Conservation (phyloP, 1,284 basidiomycete species). For the Cutaneotrichosporon curvatum region DNA sequence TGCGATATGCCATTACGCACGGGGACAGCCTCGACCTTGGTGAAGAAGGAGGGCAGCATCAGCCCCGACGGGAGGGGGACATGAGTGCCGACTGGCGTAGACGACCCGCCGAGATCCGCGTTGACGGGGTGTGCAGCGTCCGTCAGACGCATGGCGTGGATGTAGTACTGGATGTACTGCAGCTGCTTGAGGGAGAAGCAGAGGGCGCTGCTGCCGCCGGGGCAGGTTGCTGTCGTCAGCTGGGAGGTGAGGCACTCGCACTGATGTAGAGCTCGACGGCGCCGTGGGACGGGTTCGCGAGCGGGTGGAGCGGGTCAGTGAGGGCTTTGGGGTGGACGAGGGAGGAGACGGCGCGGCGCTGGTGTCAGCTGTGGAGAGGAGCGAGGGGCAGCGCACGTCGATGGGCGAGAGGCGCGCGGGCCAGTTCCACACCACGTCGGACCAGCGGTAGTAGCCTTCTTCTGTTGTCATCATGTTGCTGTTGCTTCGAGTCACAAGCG, state of each 20-base stretch:
- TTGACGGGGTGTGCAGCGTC: conserved; percentile 33
- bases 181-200: conserved; percentile 74
- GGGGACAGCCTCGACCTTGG: conserved; percentile 10
- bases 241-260: conserved; percentile 33
- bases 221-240: neutral
- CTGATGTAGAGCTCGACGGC: conserved; percentile 67
- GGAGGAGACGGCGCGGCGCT: conserved; percentile 57
- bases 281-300: conserved; percentile 55
- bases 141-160: conserved; percentile 65
- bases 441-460: conserved; percentile 35
- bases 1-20: neutral
- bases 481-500: too few relatives aligned
- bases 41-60: conserved; percentile 6
- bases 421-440: conserved; percentile 39
- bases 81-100: conserved; percentile 2
- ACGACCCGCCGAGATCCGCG: neutral
- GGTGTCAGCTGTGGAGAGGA: neutral
- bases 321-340: conserved; percentile 60
- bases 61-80: conserved; percentile 16
- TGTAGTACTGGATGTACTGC: conserved; percentile 76
- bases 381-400: conserved; percentile 23
- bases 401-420: conserved; percentile 5
- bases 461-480: conserved; percentile 14
- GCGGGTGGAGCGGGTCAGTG: conserved; percentile 63
- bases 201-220: conserved; percentile 51